These are phyloP conservation scores for Nakazawaea populi DNA, from an alignment of 805 yeast species.

Conservation along the genomic window DNA sequence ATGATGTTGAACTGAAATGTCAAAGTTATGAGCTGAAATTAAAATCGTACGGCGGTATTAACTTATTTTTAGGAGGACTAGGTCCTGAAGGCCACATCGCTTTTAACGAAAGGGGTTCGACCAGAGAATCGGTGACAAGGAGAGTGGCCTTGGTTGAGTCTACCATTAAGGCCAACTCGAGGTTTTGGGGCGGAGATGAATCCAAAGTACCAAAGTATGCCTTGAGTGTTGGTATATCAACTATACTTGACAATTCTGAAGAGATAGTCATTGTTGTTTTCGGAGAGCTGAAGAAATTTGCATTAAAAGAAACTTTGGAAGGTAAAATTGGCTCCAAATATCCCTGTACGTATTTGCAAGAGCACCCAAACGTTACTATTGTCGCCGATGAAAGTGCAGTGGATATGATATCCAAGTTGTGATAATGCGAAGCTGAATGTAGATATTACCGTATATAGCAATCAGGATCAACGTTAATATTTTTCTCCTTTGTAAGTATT, in stretches of 20 bases:
- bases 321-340: constrained; percentile 34
- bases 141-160: constrained; percentile 39
- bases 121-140: constrained; percentile 39
- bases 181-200: constrained; percentile 42
- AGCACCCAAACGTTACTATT: constrained; percentile 36
- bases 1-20: constrained; percentile 41
- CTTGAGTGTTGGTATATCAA: constrained; percentile 50
- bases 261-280: constrained; percentile 47
- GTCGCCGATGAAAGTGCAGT: constrained; percentile 45
- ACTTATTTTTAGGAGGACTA: constrained; percentile 52
- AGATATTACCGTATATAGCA: constrained; percentile 1
- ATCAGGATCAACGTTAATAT: not conserved
- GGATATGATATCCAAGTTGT: constrained; percentile 7
- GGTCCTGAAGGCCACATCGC: constrained; percentile 62
- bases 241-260: constrained; percentile 48
- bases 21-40: constrained; percentile 41
- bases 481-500: not conserved
- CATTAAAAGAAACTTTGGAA: constrained; percentile 38
- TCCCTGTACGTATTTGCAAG: constrained; percentile 47
- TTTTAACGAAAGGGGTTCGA: constrained; percentile 51
- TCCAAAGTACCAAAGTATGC: constrained; percentile 46
- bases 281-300: constrained; percentile 39
- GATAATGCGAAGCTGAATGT: not conserved
- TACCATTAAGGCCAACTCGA: constrained; percentile 47
- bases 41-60: constrained; percentile 40